These are phyloP conservation scores for Claviceps digitariae DNA, from an alignment of 2,329 filamentous ascomycete genomes.

Conservation along the genomic window DNA sequence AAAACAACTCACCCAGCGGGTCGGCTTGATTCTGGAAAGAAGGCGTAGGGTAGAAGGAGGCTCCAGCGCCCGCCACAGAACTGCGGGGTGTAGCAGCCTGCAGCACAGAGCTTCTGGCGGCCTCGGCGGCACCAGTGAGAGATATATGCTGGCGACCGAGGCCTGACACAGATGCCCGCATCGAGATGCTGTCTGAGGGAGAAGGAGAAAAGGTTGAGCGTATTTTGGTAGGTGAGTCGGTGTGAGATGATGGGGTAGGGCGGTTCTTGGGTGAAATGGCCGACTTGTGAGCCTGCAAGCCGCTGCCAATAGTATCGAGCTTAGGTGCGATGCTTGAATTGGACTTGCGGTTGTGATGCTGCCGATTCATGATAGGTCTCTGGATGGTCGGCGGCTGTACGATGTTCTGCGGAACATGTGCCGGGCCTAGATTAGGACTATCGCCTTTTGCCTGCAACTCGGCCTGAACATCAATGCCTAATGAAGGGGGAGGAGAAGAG, in stretches of 20 bases:
- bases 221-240: slow-evolving; percentile 40
- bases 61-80: slow-evolving; percentile 24
- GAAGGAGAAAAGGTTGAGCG: slow-evolving; percentile 30
- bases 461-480: slow-evolving; percentile 93
- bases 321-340: slow-evolving; percentile 65
- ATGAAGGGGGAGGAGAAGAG: no score
- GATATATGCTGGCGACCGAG: slow-evolving; percentile 20
- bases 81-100: slow-evolving; percentile 22
- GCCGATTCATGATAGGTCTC: slow-evolving; percentile 67
- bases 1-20: slow-evolving; percentile 73
- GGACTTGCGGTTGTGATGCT: slow-evolving; percentile 61
- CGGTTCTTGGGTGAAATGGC: slow-evolving; percentile 56
- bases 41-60: slow-evolving; percentile 65
- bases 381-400: slow-evolving; percentile 67
- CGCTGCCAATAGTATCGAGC: slow-evolving; percentile 41
- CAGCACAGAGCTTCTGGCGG: slow-evolving; percentile 20
- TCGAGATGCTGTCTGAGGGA: slow-evolving; percentile 33
- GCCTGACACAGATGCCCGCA: slow-evolving; percentile 25
- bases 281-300: slow-evolving; percentile 39
- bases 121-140: slow-evolving; percentile 13
- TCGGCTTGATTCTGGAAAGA: slow-evolving; percentile 86
- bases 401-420: slow-evolving; percentile 51
- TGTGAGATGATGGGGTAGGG: slow-evolving; percentile 70
- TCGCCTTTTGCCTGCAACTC: slow-evolving; percentile 88
- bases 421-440: slow-evolving; percentile 65